These are phyloP conservation scores for Hypocrella siamensis DNA, from an alignment of 2,329 filamentous ascomycete species.

Conservation along the genomic window DNA sequence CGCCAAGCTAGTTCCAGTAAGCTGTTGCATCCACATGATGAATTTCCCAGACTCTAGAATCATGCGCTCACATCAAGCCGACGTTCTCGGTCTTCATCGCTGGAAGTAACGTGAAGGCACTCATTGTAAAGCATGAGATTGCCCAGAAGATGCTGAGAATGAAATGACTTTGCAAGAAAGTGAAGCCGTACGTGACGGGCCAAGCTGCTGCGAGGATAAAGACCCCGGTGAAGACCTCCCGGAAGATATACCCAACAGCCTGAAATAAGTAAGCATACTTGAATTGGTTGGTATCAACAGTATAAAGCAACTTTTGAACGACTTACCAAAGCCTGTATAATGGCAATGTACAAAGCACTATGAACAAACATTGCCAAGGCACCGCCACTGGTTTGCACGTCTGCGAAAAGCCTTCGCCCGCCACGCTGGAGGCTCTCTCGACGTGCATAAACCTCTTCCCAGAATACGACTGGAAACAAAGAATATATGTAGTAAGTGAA, in stretches of 20 bases:
- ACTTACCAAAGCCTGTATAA: conserved; percentile 65
- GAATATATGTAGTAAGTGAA: conserved; percentile 80
- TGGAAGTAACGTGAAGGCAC: conserved; percentile 74
- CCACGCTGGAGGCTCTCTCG: conserved; percentile 55
- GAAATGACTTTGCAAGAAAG: conserved; percentile 53
- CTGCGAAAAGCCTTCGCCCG: conserved; percentile 49
- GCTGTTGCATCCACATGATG: no score
- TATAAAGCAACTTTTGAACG: no score
- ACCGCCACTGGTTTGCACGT: conserved; percentile 45
- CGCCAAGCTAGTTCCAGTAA: conserved; percentile 52
- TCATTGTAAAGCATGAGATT: conserved; percentile 67
- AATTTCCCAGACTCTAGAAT: no score
- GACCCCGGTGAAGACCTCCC: conserved; percentile 70
- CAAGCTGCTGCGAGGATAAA: conserved; percentile 66
- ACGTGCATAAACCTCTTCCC: conserved; percentile 84
- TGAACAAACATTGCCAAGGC: conserved; percentile 47
- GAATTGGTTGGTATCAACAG: neutral
- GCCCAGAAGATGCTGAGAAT: conserved; percentile 56
- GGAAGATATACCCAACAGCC: conserved; percentile 84
- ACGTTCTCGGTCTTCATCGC: conserved; percentile 74
- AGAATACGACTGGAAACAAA: conserved; percentile 86
- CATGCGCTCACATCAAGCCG: conserved; percentile 63
- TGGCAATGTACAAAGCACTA: conserved; percentile 47
- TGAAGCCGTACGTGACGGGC: conserved; percentile 58
- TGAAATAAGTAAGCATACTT: conserved; percentile 21